Conservation (phyloP, 2,329 filamentous ascomycete species). For the Xenosphaeropsis pyriputrescens region DNA sequence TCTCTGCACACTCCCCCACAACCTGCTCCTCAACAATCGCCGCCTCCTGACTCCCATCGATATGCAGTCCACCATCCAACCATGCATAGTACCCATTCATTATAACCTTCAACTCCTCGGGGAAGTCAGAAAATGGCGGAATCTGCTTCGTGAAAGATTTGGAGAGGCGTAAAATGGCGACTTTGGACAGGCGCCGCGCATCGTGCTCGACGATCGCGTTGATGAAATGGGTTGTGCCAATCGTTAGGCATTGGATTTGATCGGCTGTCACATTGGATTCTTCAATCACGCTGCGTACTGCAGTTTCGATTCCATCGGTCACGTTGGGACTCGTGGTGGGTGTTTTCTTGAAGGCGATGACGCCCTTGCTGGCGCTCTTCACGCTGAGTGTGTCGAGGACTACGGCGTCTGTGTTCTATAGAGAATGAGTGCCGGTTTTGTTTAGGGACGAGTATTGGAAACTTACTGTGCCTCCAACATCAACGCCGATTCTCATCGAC, state of each 20-base stretch:
- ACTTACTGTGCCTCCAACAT: conserved; percentile 20
- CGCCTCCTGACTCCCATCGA: conserved; percentile 21
- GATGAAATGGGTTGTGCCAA: conserved; percentile 29
- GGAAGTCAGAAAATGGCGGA: conserved; percentile 34
- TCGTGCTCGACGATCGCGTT: conserved; percentile 35
- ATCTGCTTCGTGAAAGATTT: conserved; percentile 30
- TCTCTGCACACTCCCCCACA: conserved; percentile 5
- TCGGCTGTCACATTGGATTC: conserved; percentile 5
- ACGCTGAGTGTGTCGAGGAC: conserved; percentile 10
- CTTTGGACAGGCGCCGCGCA: conserved; percentile 29
- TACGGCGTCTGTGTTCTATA: conserved; percentile 13
- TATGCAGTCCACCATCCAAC: conserved; percentile 27
- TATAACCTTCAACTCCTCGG: conserved; percentile 25
- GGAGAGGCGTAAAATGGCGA: conserved; percentile 35
- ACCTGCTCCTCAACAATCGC: conserved; percentile 22
- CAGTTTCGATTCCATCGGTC: conserved; percentile 10
- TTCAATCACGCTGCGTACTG: conserved; percentile 8
- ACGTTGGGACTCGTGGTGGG: conserved; percentile 19
- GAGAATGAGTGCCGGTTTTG: conserved; percentile 7
- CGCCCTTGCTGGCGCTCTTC: conserved; percentile 12
- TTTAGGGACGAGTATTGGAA: conserved; percentile 8
- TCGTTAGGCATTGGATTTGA: conserved; percentile 8
- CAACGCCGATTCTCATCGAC: conserved; percentile 16
- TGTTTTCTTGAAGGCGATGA: conserved; percentile 13
- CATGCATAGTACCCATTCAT: conserved; percentile 29